A percentile compares a stretch with the other conserved stretches of the same genome.
Evolutionary conservation across 2,329 filamentous ascomycete species (phyloP).

Genomic region (Hirsutella thompsonii): DNA sequence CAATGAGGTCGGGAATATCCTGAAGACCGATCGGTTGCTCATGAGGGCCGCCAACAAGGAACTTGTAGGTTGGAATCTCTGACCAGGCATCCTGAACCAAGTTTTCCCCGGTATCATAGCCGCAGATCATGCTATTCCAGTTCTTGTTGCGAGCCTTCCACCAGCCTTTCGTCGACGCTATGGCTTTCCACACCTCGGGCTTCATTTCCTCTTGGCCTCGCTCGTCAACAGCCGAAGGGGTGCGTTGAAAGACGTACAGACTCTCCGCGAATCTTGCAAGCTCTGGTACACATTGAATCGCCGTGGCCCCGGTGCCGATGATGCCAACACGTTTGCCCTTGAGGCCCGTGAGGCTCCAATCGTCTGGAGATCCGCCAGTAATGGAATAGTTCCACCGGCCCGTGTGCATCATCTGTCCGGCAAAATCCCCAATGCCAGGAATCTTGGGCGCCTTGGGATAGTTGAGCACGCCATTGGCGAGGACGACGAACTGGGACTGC

Average conservation of each 20-base stretch:
- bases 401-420: conserved; percentile 30
- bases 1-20: conserved; percentile 11
- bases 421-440: conserved; percentile 26
- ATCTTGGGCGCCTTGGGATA: conserved; percentile 29
- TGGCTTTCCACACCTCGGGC: conserved; percentile 23
- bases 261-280: conserved; percentile 34
- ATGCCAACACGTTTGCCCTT: conserved; percentile 32
- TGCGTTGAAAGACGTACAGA: conserved; percentile 44
- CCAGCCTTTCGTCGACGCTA: conserved; percentile 31
- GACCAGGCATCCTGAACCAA: conserved; percentile 36
- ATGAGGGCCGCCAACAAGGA: conserved; percentile 17
- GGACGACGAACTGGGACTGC: conserved; percentile 24
- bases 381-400: conserved; percentile 30
- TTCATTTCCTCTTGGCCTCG: conserved; percentile 28
- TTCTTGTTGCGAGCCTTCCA: conserved; percentile 23
- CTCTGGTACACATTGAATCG: conserved; percentile 29
- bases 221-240: conserved; percentile 28
- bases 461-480: conserved; percentile 25
- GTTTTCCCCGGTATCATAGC: conserved; percentile 27
- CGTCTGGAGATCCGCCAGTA: conserved; percentile 25
- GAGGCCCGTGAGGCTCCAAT: conserved; percentile 29
- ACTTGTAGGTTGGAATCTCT: conserved; percentile 19
- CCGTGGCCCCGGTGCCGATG: conserved; percentile 37
- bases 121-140: conserved; percentile 16
- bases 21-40: conserved; percentile 7